Base-by-base conservation (phyloP, 202 grass and related monocot genomes). In the Zizania palustris region DNA sequence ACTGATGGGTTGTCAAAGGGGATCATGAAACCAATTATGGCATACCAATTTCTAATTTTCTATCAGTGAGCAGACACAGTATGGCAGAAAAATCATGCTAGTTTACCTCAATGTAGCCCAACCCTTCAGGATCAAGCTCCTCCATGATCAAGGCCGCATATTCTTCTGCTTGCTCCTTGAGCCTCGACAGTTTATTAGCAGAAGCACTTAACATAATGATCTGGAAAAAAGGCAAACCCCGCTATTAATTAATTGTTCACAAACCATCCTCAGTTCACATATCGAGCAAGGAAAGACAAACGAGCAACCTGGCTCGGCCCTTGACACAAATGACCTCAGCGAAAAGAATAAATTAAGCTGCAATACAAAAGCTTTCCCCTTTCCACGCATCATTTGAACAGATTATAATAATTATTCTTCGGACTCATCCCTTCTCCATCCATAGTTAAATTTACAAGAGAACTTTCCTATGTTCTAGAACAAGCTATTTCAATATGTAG, bases 101-200 rank as follows among this genome's bases (percentile, higher is more conserved):
- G 46, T 48, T 88, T 75, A 99, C 96, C 91, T 99, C 96, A 77
- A 99, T 99, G 85, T 99, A 99, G 57, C 91, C 91, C 36, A 99
- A 78, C 40, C 85, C 78, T 90, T 99, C 91, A 2, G 96, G 89
- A 76, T 99, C 96, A 16, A 99, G 85, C 15, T 99, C 96, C 79
- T 99, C 96, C 91, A 99, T 99, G 87, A 99, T 92, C 65, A 99
- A 75, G 60, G 96, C 96, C 65, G 95, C 95, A 38, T 98, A 98
- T 60, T 98, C 95, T 70, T 92, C 91, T 41, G 91, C 95, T 84
- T 98, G 96, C 40, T 99, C 96, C 50, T 99, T 90, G 74, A 99
- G 88, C 73, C 84, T 99, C 15, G 89, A 81, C 58, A 99, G 74
- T 71, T 99, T 99, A 86, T 95, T 95, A 33, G 96, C 91, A 37